Percentiles rank a stretch among this genome's conserved stretches.
phyloP scores from a whole-genome alignment of 2,329 filamentous ascomycete genomes.

The Colletotrichum plurivorum region DNA sequence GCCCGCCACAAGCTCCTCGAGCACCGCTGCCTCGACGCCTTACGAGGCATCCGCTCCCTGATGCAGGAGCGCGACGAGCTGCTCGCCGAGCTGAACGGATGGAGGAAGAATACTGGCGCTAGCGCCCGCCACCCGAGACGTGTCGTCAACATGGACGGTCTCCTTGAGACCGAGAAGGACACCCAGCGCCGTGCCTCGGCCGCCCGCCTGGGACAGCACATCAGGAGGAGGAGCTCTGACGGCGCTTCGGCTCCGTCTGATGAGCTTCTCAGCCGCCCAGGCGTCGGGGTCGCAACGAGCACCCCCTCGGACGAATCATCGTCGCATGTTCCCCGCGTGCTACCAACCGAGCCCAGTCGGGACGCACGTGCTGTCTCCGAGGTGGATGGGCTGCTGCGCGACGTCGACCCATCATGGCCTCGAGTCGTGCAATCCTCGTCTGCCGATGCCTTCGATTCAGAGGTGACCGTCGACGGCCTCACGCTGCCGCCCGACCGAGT shows the following conservation, averaged over 20 bases:
- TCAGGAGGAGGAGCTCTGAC: background rate
- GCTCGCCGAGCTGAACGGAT: conserved; percentile 47
- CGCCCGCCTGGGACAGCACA: background rate
- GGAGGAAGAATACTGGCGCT: conserved; percentile 39
- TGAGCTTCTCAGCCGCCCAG: background rate
- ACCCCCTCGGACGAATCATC: background rate
- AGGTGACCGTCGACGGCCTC: background rate
- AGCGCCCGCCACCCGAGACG: conserved; percentile 2
- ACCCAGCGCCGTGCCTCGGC: conserved; percentile 2
- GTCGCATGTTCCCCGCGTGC: background rate
- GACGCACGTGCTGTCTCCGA: conserved; percentile 12
- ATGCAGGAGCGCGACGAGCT: conserved; percentile 48
- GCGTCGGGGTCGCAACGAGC: background rate
- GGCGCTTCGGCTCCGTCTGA: background rate
- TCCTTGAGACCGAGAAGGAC: conserved; percentile 29
- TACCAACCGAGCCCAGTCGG: conserved; percentile 3
- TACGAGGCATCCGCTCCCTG: conserved; percentile 41
- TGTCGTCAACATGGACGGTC: conserved; percentile 14
- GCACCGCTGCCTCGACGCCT: conserved; percentile 36
- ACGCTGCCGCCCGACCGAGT: background rate
- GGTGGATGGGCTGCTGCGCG: conserved; percentile 12
- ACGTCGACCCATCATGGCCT: conserved; percentile 25
- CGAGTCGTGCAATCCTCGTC: background rate
- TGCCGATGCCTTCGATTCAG: background rate
- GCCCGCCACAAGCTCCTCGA: conserved; percentile 47